Base-by-base conservation (phyloP, 2,329 filamentous ascomycete genomes). In the Arthrocladium fulminans region DNA sequence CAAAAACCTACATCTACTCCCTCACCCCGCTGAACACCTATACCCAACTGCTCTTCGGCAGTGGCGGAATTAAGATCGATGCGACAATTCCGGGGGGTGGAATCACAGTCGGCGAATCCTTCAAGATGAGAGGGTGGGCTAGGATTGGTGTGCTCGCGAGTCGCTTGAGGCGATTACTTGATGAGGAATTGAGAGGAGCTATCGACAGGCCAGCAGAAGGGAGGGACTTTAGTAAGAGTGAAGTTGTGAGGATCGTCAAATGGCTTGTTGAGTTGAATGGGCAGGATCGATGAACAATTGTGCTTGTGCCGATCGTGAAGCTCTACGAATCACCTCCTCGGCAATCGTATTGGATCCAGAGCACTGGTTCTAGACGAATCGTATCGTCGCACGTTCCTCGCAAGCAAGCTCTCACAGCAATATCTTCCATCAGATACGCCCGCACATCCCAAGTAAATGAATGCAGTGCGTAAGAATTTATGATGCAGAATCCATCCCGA, bases 11-110 rank as follows among this genome's bases (percentile, higher is more conserved):
- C 62, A 80, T 97, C 20, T 75, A 90, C 19, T 90, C 97, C 60
- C 68, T 96, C 40, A 97, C 90, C 12, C 92, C 92, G 1, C 90
- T 96, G 66, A 96, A 95, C 60, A 81, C 85, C 0, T 97, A 90
- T 64, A 84, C 84, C 0, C 72, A 96, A 27, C 78, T 98, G 22
- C 75, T 98, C 50, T 97, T 98, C 66, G 85, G 83, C 1, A 32
- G 25, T 13, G 92, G 92, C 0, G 74, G 80, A 1, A 50, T 97
- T 44, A 79, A 81, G 51, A 79, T 97, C 2, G 92, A 97, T 67
- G 94, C 88, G 0, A 72, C 88, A 37, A 39, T 47, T 4, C 44
- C 44, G 5, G 90, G 90, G 4, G 75, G 89, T 19, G 92, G 92
- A 0, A 70, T 98, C 15, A 72, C 96, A 2, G 86, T 98, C 2